A percentile compares a stretch with the other conserved stretches of the same genome.
Conservation (phyloP, 805 yeast species). For the Priceomyces carsonii region DNA sequence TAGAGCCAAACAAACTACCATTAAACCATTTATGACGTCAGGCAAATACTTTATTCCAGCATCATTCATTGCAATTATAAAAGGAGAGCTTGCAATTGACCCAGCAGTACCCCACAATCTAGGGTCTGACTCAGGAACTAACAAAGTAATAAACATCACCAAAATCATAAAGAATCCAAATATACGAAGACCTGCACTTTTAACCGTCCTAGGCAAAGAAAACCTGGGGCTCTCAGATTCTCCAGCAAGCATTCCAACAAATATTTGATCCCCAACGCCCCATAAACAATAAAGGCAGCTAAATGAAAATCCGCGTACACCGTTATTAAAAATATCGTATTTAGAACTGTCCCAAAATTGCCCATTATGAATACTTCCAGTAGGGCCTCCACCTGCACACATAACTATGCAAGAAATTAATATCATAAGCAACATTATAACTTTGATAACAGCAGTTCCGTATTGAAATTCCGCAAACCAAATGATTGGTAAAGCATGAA, state of each 20-base stretch:
- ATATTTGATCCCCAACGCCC: slow-evolving; percentile 16
- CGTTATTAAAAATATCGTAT: no score
- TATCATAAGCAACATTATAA: slow-evolving; percentile 17
- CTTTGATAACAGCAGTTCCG: slow-evolving; percentile 18
- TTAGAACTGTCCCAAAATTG: slow-evolving; percentile 22
- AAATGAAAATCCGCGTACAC: no score
- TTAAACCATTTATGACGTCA: slow-evolving; percentile 70
- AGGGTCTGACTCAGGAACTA: slow-evolving; percentile 22
- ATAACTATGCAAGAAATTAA: slow-evolving; percentile 19
- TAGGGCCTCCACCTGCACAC: slow-evolving; percentile 21
- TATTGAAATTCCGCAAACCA: slow-evolving; percentile 23
- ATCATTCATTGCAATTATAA: slow-evolving; percentile 58
- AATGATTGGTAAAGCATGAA: slow-evolving; percentile 18
- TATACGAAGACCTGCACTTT: slow-evolving; percentile 51
- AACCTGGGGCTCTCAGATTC: slow-evolving; percentile 61
- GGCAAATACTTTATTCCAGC: slow-evolving; percentile 58
- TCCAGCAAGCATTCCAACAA: slow-evolving; percentile 35
- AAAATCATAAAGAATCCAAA: slow-evolving; percentile 24
- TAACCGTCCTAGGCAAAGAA: slow-evolving; percentile 59
- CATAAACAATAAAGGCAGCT: no score
- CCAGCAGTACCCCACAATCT: slow-evolving; percentile 20
- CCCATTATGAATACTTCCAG: slow-evolving; percentile 19
- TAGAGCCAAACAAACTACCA: slow-evolving; percentile 67
- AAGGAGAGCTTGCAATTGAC: slow-evolving; percentile 61
- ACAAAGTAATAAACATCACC: slow-evolving; percentile 21